A percentile compares a stretch with the other conserved stretches of the same genome.
Evolutionary conservation across 2,329 filamentous ascomycete genomes (phyloP).

Genomic region (Aspergillus quadricinctus): DNA sequence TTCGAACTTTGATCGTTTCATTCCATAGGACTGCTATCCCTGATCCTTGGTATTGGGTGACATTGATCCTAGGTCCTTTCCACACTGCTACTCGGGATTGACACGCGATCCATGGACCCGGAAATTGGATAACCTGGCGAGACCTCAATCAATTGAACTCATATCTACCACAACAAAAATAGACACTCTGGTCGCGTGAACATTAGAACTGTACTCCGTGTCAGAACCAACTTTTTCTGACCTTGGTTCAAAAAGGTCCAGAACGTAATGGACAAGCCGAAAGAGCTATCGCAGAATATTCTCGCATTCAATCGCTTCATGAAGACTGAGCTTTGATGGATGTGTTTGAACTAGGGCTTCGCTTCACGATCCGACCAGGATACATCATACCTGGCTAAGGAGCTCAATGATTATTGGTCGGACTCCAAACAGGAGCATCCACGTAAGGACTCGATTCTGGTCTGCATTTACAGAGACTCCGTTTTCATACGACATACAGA

Average conservation of each 20-base stretch:
- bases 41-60: background rate
- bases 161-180: background rate
- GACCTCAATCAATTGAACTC: background rate
- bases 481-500: background rate
- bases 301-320: background rate
- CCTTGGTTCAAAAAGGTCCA: background rate
- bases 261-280: background rate
- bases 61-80: background rate
- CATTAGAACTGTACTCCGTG: background rate
- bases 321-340: background rate
- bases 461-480: too few species aligned
- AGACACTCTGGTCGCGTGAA: background rate
- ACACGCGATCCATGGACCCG: background rate
- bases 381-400: background rate
- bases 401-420: background rate
- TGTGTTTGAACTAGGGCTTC: background rate
- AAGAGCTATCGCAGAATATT: background rate
- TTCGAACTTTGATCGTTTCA: background rate
- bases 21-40: background rate
- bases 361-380: background rate
- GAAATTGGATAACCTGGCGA: background rate
- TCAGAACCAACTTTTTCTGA: background rate
- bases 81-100: background rate
- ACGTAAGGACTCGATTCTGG: too few species aligned
- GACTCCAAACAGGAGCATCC: background rate